Evolutionary conservation across 164 flowering plant species (phyloP).

Genomic region (Paratinospora sagittata): DNA sequence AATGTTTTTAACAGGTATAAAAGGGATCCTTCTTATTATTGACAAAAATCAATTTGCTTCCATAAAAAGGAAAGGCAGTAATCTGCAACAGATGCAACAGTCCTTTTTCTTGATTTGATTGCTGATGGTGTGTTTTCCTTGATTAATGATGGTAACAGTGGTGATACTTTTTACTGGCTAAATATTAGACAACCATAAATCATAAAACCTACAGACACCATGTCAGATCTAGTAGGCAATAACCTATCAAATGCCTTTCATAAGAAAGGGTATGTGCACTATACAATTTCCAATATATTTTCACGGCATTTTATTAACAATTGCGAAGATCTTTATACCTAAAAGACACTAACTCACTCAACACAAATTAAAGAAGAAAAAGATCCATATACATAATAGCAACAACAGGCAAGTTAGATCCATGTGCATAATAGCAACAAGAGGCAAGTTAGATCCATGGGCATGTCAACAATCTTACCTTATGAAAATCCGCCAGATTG

Average conservation of each 20-base stretch:
- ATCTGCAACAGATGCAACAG: no score
- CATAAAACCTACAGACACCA: not conserved
- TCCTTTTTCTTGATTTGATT: not conserved
- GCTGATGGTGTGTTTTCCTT: not conserved
- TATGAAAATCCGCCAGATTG: slow-evolving; percentile 54
- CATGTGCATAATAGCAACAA: not conserved
- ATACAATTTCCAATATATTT: no score
- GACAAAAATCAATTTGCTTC: no score
- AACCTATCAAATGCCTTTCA: not conserved
- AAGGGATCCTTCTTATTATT: no score
- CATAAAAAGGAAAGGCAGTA: no score
- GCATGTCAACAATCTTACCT: slow-evolving; percentile 36
- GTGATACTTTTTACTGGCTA: not conserved
- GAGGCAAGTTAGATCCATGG: not conserved
- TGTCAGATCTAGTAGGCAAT: not conserved
- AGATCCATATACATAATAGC: no score
- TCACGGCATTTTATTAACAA: no score
- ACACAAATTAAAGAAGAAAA: no score
- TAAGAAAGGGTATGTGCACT: no score
- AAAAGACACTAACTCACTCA: no score
- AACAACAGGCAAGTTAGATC: not conserved
- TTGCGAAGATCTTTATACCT: no score
- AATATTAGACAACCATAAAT: not conserved
- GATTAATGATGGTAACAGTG: not conserved
- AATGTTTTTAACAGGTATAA: not conserved